phyloP scores from a whole-genome alignment of 2,329 filamentous ascomycete genomes.

The Claviceps sp. region DNA sequence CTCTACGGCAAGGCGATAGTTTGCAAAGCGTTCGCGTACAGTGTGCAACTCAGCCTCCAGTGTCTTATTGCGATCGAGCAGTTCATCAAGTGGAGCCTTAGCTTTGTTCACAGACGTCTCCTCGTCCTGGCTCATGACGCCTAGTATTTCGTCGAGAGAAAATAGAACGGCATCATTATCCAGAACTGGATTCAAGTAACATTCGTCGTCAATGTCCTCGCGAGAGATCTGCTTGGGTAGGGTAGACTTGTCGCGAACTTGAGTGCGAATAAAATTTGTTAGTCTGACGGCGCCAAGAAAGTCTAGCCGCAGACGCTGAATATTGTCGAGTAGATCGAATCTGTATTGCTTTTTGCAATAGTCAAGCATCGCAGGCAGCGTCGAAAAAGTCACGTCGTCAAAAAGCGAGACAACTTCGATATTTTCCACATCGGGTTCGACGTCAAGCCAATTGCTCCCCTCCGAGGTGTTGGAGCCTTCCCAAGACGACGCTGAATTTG shows the following conservation, averaged over 20 bases:
- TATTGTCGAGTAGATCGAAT: constrained; percentile 53
- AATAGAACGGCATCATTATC: constrained; percentile 85
- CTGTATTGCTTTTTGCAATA: constrained; percentile 52
- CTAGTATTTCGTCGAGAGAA: constrained; percentile 63
- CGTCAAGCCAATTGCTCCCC: constrained; percentile 37
- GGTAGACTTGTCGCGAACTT: constrained; percentile 27
- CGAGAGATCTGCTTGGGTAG: constrained; percentile 46
- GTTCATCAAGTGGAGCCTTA: constrained; percentile 18
- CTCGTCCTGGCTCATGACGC: constrained; percentile 24
- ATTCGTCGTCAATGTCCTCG: constrained; percentile 59
- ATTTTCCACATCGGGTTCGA: constrained; percentile 50
- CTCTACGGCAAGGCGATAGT: constrained; percentile 52
- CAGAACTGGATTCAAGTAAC: constrained; percentile 69
- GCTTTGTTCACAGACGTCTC: constrained; percentile 11
- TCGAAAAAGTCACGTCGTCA: constrained; percentile 51
- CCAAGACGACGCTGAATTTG: constrained; percentile 8
- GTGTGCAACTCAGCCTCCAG: constrained; percentile 49
- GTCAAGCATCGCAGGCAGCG: constrained; percentile 50
- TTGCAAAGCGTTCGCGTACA: constrained; percentile 47
- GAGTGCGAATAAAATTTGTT: constrained; percentile 53
- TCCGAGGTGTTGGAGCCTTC: constrained; percentile 20
- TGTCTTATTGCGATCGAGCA: constrained; percentile 36
- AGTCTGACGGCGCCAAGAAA: constrained; percentile 63
- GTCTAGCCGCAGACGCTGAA: constrained; percentile 47
- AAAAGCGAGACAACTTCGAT: constrained; percentile 54